These are phyloP conservation scores for Cenchrus americanus DNA, from an alignment of 176 grass and related monocot species.

Conservation along the genomic window DNA sequence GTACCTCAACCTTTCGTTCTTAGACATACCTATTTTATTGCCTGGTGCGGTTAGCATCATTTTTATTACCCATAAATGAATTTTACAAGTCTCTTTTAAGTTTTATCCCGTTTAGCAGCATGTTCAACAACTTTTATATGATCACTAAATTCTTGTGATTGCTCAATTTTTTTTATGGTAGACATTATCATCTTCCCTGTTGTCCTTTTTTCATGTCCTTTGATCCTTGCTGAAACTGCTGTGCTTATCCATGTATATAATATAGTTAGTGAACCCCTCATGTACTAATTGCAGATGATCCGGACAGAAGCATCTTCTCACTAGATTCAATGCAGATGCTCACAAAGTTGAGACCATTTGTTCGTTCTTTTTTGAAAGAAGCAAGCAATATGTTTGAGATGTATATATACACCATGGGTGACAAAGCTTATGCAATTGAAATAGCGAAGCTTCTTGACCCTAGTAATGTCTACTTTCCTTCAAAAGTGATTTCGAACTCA, in stretches of 20 bases:
- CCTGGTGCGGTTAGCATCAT: neutral
- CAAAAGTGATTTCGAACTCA: conserved; percentile 86
- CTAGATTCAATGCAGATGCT: conserved; percentile 79
- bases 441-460: conserved; percentile 95
- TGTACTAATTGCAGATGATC: conserved; percentile 62
- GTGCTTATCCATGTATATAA: neutral
- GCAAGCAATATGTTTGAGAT: conserved; percentile 88
- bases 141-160: neutral
- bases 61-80: neutral
- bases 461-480: conserved; percentile 74
- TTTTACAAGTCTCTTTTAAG: neutral
- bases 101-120: neutral
- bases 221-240: conserved; percentile 24
- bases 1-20: conserved; percentile 13
- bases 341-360: conserved; percentile 91
- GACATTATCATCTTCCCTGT: conserved; percentile 6
- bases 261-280: neutral
- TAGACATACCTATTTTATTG: neutral
- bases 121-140: neutral
- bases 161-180: neutral
- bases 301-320: conserved; percentile 64
- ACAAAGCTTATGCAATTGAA: conserved; percentile 83
- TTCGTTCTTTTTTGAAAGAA: conserved; percentile 77
- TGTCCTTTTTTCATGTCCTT: conserved; percentile 12
- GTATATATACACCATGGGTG: conserved; percentile 97